Base-by-base conservation (phyloP, 169 alveolate species). In the Perkinsus olseni region DNA sequence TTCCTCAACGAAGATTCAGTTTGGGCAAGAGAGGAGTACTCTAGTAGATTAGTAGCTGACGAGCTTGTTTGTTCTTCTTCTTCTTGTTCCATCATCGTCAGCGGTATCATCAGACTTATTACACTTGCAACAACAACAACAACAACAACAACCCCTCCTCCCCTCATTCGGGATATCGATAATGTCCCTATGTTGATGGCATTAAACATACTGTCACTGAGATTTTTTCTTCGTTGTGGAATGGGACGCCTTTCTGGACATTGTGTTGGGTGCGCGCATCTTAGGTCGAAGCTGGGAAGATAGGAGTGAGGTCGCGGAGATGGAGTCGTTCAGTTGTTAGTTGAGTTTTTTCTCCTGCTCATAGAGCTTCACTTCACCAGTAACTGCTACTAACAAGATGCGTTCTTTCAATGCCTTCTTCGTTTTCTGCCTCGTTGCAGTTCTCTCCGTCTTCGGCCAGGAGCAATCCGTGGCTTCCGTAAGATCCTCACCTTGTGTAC, bases 261-360 rank as follows among this genome's bases (percentile, higher is more conserved):
- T 62, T 8, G 82, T 62, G 82, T 62, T 62, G 28, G 82, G 82
- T 0, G 31, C 62, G 62, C 24, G 62, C 17, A 45, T 45, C 62
- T 45, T 45, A 10, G 62, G 62, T 45, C 17, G 62, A 45, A 45
- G 62, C 62, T 45, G 62, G 62, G 62, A 45, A 45, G 62, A 45
- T 45, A 10, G 24, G 6, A 6, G 6, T 45, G 17, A 10, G 62
- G 62, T 45, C 17, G 17, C 6, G 62, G n/a, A n/a, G n/a, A n/a
- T n/a, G n/a, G n/a, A n/a, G n/a, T n/a, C n/a, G n/a, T 62, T 8
- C 34, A 6, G 82, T 62, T 62, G 82, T 24, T 28, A 62, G 82
- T 62, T 62, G 82, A 62, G 82, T 62, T 62, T 62, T 62, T 62
- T 62, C 82, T 62, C 82, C 82, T 62, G 82, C 82, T 62, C 82